These are phyloP conservation scores for Aspergillus ruber DNA, from an alignment of 2,329 filamentous ascomycete species.

Conservation along the genomic window DNA sequence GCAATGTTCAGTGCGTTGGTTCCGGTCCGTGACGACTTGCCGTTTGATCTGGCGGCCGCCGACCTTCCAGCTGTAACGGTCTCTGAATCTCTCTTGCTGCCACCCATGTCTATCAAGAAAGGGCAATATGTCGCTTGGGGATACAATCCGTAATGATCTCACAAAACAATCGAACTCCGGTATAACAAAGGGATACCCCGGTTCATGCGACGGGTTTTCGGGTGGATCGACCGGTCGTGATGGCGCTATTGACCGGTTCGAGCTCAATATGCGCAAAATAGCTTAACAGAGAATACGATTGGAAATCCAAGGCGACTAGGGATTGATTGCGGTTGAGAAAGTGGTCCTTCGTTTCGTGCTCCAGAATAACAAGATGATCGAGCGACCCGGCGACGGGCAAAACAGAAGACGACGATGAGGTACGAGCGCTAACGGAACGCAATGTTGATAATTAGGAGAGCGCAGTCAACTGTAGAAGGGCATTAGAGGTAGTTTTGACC, in stretches of 20 bases:
- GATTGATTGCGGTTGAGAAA: too few species aligned
- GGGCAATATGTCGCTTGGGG: neutral
- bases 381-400: slow-evolving; percentile 4
- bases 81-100: slow-evolving; percentile 13
- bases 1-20: slow-evolving; percentile 26
- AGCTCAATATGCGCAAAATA: too few species aligned
- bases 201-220: slow-evolving; percentile 18
- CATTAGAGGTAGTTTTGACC: slow-evolving; percentile 18
- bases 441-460: slow-evolving; percentile 8
- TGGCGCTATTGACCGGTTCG: neutral
- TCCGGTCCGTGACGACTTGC: slow-evolving; percentile 15
- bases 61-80: slow-evolving; percentile 13
- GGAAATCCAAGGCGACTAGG: too few species aligned
- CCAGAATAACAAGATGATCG: slow-evolving; percentile 13
- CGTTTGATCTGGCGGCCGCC: slow-evolving; percentile 11
- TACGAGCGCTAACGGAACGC: slow-evolving; percentile 15
- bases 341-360: slow-evolving; percentile 7
- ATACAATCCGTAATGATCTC: neutral
- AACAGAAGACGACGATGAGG: neutral
- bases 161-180: slow-evolving; percentile 13
- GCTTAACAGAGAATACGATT: too few species aligned
- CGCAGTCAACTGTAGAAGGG: slow-evolving; percentile 12
- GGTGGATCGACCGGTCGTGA: neutral
- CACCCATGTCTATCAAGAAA: slow-evolving; percentile 14
- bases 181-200: slow-evolving; percentile 4